These are phyloP conservation scores for Talaromyces sp. DNA, from an alignment of 2,329 filamentous ascomycete genomes.

Conservation along the genomic window DNA sequence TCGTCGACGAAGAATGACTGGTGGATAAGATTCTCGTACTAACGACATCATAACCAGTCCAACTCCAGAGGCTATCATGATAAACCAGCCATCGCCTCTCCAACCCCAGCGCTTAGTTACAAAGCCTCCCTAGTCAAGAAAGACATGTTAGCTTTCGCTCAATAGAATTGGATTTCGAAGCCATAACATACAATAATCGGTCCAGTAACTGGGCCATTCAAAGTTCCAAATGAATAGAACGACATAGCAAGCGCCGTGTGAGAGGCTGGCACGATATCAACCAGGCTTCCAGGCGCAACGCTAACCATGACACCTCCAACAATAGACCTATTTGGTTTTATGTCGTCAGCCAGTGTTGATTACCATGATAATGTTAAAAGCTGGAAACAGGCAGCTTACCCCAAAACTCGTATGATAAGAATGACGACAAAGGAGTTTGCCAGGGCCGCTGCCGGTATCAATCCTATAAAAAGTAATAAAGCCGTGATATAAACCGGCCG, in stretches of 20 bases:
- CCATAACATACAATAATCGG: constrained; percentile 15
- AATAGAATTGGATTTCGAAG: not conserved
- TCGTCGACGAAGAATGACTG: constrained; percentile 59
- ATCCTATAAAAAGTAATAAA: constrained; percentile 55
- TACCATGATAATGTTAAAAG: not conserved
- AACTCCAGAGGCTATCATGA: constrained; percentile 62
- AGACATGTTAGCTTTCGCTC: not conserved
- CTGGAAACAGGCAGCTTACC: not conserved
- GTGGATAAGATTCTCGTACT: constrained; percentile 68
- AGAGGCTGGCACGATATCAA: constrained; percentile 69
- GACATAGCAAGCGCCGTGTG: constrained; percentile 71
- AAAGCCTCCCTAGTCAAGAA: constrained; percentile 45
- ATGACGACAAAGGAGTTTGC: constrained; percentile 30
- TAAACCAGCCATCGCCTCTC: constrained; percentile 76
- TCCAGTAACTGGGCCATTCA: constrained; percentile 58
- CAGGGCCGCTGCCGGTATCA: constrained; percentile 64
- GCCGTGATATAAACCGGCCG: constrained; percentile 58
- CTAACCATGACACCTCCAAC: constrained; percentile 69
- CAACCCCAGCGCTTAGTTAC: constrained; percentile 55
- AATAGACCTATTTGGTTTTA: constrained; percentile 25
- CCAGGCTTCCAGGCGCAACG: constrained; percentile 71
- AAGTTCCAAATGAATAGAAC: constrained; percentile 71
- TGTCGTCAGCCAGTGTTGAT: not conserved
- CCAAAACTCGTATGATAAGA: not conserved
- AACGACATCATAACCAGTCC: constrained; percentile 55